phyloP scores from a whole-genome alignment of 768 basidiomycete species.

The Xerocomus brunneocitrinus region DNA sequence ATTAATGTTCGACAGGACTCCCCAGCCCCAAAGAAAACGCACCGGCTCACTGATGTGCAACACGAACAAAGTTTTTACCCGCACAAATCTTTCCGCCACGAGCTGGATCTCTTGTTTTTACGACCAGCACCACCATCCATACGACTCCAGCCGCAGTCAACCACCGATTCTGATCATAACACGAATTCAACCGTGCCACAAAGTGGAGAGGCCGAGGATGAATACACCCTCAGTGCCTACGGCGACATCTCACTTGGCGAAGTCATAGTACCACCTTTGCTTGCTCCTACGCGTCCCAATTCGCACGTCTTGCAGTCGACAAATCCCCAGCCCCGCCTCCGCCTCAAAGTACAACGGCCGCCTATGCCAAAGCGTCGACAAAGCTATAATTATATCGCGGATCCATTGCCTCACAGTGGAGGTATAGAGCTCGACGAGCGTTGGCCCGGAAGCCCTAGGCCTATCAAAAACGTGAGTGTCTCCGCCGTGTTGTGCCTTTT shows the following conservation, averaged over 20 bases:
- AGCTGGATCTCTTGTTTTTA: not conserved
- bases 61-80: not conserved
- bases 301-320: not conserved
- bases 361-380: slow-evolving; percentile 25
- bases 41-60: not conserved
- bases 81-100: not conserved
- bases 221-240: slow-evolving; percentile 39
- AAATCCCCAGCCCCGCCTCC: slow-evolving; percentile 15
- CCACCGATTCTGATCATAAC: not conserved
- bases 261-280: slow-evolving; percentile 31
- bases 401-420: not conserved
- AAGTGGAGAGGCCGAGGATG: slow-evolving; percentile 25
- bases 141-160: not conserved
- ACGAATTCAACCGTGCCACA: not conserved
- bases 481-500: not conserved
- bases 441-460: slow-evolving; percentile 17
- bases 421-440: slow-evolving; percentile 1
- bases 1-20: slow-evolving; percentile 4
- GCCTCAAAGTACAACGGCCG: slow-evolving; percentile 24
- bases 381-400: slow-evolving; percentile 9
- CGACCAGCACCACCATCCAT: not conserved
- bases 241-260: slow-evolving; percentile 44
- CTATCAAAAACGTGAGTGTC: slow-evolving; percentile 11
- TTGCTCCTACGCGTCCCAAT: not conserved
- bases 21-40: slow-evolving; percentile 1